A percentile compares a stretch with the other conserved stretches of the same genome.
Evolutionary conservation across 2,329 filamentous ascomycete genomes (phyloP).

Genomic region (Penicillium sp.): DNA sequence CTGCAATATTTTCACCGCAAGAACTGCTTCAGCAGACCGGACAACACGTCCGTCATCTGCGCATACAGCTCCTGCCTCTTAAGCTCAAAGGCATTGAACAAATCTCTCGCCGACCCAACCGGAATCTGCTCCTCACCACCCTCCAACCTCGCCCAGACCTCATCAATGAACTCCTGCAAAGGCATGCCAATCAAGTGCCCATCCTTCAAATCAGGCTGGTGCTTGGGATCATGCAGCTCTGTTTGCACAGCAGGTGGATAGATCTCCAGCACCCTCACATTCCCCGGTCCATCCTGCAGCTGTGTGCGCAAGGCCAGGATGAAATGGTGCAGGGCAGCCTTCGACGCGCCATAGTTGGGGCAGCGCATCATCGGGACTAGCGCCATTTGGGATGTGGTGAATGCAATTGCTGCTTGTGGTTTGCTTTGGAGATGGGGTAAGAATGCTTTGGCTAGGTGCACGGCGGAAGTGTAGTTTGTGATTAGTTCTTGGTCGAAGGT

Average conservation of each 20-base stretch:
- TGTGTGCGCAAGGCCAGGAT: conserved; percentile 57
- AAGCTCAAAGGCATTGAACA: conserved; percentile 53
- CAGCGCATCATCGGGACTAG: conserved; percentile 54
- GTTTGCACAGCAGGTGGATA: conserved; percentile 62
- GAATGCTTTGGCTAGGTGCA: conserved; percentile 43
- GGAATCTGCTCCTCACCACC: conserved; percentile 57
- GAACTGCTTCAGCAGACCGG: conserved; percentile 26
- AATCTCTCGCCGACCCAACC: conserved; percentile 49
- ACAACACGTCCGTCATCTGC: conserved; percentile 29
- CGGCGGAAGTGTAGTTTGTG: conserved; percentile 19
- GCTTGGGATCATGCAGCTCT: conserved; percentile 59
- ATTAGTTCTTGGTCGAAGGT: conserved; percentile 21
- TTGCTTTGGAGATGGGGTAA: conserved; percentile 55
- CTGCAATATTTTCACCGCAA: conserved; percentile 15
- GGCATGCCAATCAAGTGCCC: conserved; percentile 59
- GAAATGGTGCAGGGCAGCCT: conserved; percentile 61
- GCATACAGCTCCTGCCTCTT: conserved; percentile 51
- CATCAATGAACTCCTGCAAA: conserved; percentile 55
- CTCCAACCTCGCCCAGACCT: conserved; percentile 52
- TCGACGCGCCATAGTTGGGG: conserved; percentile 59
- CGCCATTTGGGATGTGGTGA: conserved; percentile 56
- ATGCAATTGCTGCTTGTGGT: conserved; percentile 49
- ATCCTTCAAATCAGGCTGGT: conserved; percentile 58
- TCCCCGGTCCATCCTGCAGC: conserved; percentile 43
- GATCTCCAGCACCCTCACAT: conserved; percentile 60